phyloP scores from a whole-genome alignment of 805 yeast species.

The Candida vartiovaarae region DNA sequence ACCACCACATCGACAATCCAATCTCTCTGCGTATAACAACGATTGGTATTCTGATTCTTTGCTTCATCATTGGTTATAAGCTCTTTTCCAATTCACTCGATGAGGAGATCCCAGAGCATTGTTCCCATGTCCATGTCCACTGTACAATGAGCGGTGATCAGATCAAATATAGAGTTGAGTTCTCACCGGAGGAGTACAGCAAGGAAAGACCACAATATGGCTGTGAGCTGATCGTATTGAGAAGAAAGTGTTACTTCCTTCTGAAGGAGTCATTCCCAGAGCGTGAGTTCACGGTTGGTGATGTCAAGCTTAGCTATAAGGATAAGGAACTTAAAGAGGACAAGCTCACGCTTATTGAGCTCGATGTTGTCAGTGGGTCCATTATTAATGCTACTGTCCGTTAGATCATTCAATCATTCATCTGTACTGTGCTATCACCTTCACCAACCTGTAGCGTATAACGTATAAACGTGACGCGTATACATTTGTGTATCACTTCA shows the following conservation, averaged over 20 bases:
- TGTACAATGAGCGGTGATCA: not conserved
- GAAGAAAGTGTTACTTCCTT: conserved; percentile 47
- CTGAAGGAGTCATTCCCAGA: conserved; percentile 36
- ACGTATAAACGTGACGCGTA: too few relatives aligned
- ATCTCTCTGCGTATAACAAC: conserved; percentile 20
- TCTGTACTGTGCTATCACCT: too few relatives aligned
- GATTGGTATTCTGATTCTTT: conserved; percentile 14
- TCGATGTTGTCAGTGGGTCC: conserved; percentile 49
- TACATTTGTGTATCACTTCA: too few relatives aligned
- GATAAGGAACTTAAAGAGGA: conserved; percentile 31
- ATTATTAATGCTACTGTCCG: conserved; percentile 20
- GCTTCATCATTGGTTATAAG: conserved; percentile 28
- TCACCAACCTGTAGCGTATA: too few relatives aligned
- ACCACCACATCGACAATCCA: conserved; percentile 20
- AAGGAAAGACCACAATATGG: conserved; percentile 61
- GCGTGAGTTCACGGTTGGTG: conserved; percentile 21
- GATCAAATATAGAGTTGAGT: conserved; percentile 56
- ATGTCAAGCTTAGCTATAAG: conserved; percentile 30
- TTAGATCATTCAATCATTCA: too few relatives aligned
- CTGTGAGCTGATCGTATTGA: conserved; percentile 55
- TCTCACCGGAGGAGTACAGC: conserved; percentile 70
- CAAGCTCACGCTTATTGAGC: conserved; percentile 40
- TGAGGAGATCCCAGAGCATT: conserved; percentile 68
- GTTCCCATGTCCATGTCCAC: conserved; percentile 58
- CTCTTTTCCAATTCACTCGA: conserved; percentile 33